phyloP scores from a whole-genome alignment of 768 basidiomycete genomes.

The Tylopilus sp. region DNA sequence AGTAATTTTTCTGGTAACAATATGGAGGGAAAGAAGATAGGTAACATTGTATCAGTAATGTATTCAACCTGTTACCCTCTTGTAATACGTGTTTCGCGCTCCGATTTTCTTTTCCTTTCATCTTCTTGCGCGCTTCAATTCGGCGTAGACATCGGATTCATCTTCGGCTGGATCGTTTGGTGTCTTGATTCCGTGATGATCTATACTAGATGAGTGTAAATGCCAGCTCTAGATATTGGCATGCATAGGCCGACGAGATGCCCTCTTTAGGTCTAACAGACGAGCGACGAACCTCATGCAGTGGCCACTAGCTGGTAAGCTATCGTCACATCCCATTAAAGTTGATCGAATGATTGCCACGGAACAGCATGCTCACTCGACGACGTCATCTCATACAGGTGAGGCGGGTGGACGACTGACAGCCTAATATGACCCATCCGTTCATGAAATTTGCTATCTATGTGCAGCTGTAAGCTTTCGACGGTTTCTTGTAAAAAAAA shows the following conservation, averaged over 20 bases:
- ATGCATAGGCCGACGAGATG: not conserved
- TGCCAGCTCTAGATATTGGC: not conserved
- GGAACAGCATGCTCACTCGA: not conserved
- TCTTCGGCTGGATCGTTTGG: no score
- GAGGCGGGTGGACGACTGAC: no score
- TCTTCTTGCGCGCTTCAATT: no score
- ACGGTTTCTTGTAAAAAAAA: no score
- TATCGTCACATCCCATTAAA: not conserved
- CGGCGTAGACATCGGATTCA: no score
- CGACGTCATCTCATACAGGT: not conserved
- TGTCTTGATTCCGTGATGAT: no score
- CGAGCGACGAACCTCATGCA: not conserved
- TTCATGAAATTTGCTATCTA: no score
- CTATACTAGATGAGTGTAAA: not conserved
- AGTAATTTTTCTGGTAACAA: slow-evolving; percentile 1
- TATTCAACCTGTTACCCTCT: slow-evolving; percentile 21
- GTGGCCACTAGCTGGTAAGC: no score
- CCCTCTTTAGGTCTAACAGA: not conserved
- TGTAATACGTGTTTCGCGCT: slow-evolving; percentile 18
- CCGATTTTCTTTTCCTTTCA: not conserved
- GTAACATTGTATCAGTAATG: slow-evolving; percentile 25
- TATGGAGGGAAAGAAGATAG: slow-evolving; percentile 3
- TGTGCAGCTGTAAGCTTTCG: no score
- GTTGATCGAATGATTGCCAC: not conserved
- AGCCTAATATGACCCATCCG: no score